These are phyloP conservation scores for Kluyveromyces siamensis DNA, from an alignment of 805 yeast genomes.

Conservation along the genomic window DNA sequence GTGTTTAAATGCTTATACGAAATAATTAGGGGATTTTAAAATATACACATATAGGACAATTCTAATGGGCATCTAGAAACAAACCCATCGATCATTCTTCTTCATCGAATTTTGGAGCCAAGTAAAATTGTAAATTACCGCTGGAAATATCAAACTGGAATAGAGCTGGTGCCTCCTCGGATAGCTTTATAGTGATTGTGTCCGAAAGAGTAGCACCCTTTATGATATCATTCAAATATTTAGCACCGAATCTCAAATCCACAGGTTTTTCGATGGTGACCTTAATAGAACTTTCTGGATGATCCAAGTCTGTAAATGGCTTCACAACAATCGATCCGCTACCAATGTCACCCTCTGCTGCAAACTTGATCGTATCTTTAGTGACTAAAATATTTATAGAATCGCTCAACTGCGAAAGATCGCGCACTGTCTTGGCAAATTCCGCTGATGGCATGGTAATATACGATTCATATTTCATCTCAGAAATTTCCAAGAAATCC, in stretches of 20 bases:
- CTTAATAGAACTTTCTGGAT: constrained; percentile 63
- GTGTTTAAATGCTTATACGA: neutral
- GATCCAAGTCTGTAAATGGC: constrained; percentile 74
- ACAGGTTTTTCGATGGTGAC: constrained; percentile 83
- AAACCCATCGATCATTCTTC: constrained; percentile 42
- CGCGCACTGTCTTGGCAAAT: constrained; percentile 83
- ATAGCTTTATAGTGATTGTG: constrained; percentile 73
- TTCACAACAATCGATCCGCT: constrained; percentile 78
- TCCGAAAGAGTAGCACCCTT: constrained; percentile 77
- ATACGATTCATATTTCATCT: constrained; percentile 81
- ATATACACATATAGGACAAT: constrained; percentile 4
- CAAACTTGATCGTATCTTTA: constrained; percentile 85
- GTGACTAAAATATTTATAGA: constrained; percentile 78
- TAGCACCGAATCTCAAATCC: constrained; percentile 81
- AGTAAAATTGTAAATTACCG: constrained; percentile 89
- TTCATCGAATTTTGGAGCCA: constrained; percentile 96
- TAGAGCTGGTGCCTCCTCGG: constrained; percentile 87
- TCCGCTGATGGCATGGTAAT: constrained; percentile 82
- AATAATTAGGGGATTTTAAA: neutral
- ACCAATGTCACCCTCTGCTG: constrained; percentile 88
- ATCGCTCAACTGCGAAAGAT: constrained; percentile 78
- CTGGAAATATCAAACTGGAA: constrained; percentile 80
- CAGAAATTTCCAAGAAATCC: constrained; percentile 88
- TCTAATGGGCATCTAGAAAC: neutral
- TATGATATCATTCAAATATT: constrained; percentile 83